These are phyloP conservation scores for Botrytis tulipae DNA, from an alignment of 2,329 filamentous ascomycete genomes.

Conservation along the genomic window DNA sequence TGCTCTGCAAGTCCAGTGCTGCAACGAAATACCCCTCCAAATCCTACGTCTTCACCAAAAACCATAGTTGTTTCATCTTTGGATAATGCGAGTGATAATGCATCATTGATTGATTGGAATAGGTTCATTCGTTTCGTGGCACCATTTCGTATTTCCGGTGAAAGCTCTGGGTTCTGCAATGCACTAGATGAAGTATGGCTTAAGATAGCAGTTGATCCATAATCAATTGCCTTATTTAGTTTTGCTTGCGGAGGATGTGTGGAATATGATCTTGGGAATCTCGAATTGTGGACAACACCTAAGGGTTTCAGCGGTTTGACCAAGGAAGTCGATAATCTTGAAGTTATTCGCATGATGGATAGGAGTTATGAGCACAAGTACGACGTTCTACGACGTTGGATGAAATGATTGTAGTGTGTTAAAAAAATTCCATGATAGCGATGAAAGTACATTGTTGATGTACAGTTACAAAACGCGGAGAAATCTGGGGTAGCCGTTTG, in stretches of 20 bases:
- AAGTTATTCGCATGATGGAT: conserved; percentile 13
- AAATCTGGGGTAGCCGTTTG: conserved; percentile 9
- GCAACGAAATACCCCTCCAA: conserved; percentile 94
- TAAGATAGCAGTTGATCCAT: conserved; percentile 75
- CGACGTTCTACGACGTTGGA: conserved; percentile 15
- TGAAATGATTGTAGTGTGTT: background rate
- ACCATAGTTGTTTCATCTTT: conserved; percentile 83
- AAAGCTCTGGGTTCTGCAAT: conserved; percentile 69
- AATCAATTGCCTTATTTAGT: conserved; percentile 87
- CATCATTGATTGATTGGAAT: conserved; percentile 91
- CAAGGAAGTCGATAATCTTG: background rate
- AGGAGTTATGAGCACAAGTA: background rate
- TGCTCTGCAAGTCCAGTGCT: conserved; percentile 87
- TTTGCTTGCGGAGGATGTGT: conserved; percentile 53
- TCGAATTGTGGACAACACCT: background rate
- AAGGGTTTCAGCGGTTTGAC: background rate
- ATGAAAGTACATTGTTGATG: conserved; percentile 4
- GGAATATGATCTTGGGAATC: conserved; percentile 31
- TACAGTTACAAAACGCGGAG: conserved; percentile 8
- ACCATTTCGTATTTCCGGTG: conserved; percentile 61
- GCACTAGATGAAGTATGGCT: conserved; percentile 75
- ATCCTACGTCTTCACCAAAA: conserved; percentile 96
- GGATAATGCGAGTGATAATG: conserved; percentile 76
- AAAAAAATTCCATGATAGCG: background rate
- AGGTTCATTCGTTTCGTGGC: conserved; percentile 86